Base-by-base conservation (phyloP, 1,139 yeast species). In the Candida sp. region DNA sequence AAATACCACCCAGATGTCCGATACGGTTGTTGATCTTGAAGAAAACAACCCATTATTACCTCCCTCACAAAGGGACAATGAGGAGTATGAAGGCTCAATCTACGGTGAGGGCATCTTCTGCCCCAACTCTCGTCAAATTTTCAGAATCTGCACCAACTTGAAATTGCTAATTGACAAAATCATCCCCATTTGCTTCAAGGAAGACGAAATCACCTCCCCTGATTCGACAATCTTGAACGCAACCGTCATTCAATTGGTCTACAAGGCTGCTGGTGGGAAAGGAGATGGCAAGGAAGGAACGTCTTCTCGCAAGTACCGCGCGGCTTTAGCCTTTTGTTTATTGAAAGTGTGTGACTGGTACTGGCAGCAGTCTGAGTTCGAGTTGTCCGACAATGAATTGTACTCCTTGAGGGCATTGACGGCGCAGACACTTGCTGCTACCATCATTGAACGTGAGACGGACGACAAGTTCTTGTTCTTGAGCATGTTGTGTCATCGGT, bases 301-400 rank as follows among this genome's bases (percentile, higher is more conserved):
- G 0, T 77, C 88, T 3, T 75, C 86, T 1, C 75, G 79, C 58
- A 82, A 84, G 60, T 90, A 89, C 63, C 81, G 87, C 48, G 87
- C 93, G 0, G 77, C 83, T 27, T 66, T 90, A 48, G 77, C 89
- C 1, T 91, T 88, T 68, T 85, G 89, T 48, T 73, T 91, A 52
- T 70, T 91, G 54, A 85, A 83, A 59, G 94, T 89, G n/a, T 81
- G 88, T 48, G 82, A 80, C 35, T 91, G 97, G 97, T 90, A 88
- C 66, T 73, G 80, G 73, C 80, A 78, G 39, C 79, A 87, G 56
- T 77, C 87, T 1, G 75, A 72, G 9, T 73, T 74, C 44, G 92
- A 89, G 63, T 73, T 90, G 51, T 84, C 84, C 56, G 92, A 89
- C 63, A 86, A 85, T 46, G 86, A 82, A 30, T 72, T 91, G 48